These are phyloP conservation scores for Ustilago nuda DNA, from an alignment of 1,284 basidiomycete species.

Conservation along the genomic window DNA sequence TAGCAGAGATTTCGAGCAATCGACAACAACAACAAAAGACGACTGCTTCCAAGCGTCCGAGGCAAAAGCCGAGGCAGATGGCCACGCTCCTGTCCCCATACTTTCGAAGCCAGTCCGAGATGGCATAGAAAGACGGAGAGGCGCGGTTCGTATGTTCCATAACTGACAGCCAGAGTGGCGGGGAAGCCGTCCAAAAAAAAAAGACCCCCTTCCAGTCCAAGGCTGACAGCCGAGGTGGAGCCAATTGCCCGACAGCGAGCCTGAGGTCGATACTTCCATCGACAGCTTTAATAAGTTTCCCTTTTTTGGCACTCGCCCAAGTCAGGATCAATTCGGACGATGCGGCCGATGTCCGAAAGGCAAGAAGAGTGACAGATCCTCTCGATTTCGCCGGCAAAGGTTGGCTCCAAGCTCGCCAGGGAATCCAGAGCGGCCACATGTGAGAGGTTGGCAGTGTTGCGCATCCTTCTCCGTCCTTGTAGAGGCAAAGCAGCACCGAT, in stretches of 20 bases:
- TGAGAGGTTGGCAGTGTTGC: not conserved
- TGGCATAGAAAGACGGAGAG: not conserved
- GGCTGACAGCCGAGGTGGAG: slow-evolving; percentile 25
- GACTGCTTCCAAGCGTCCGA: slow-evolving; percentile 6
- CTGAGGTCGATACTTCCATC: not conserved
- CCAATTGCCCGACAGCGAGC: slow-evolving; percentile 17
- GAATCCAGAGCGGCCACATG: not conserved
- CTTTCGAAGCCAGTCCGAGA: not conserved
- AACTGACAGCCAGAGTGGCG: slow-evolving; percentile 18
- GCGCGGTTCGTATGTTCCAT: not conserved
- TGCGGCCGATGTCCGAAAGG: slow-evolving; percentile 45
- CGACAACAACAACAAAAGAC: not conserved
- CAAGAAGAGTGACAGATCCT: slow-evolving; percentile 1
- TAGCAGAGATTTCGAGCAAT: not conserved
- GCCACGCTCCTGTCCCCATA: slow-evolving; percentile 13
- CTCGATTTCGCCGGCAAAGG: slow-evolving; percentile 2
- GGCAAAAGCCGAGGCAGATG: slow-evolving; percentile 25
- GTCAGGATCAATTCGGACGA: slow-evolving; percentile 27
- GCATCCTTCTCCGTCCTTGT: too few relatives aligned
- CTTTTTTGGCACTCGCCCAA: not conserved
- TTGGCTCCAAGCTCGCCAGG: slow-evolving; percentile 1
- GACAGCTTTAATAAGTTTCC: too few relatives aligned
- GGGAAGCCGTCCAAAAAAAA: slow-evolving; percentile 39
- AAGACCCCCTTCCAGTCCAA: not conserved
- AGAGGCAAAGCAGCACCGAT: too few relatives aligned